Evolutionary conservation across 1,284 basidiomycete species (phyloP), one percentile per base, ranked within the genome.

Genomic region (Rhodotorula sp.): DNA sequence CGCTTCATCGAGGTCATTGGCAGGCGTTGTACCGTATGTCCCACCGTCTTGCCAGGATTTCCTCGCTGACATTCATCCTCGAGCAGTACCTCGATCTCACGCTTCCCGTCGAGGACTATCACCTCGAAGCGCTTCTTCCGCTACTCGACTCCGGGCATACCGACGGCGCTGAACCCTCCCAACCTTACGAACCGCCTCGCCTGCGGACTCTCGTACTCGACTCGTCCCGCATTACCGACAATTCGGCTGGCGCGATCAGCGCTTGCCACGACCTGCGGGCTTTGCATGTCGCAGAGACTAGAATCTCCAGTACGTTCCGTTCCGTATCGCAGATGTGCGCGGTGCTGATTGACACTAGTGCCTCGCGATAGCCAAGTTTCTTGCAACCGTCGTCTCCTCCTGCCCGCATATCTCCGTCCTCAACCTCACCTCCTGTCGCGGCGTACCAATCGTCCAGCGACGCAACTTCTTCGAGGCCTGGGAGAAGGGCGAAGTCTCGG

Each of bases 371-470:
- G 75, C 70, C 15, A 40, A 30, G 3, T 69, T 69, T 44, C 63
- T 76, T 26, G 40, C 59, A 6, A 50, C 57, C 2, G 54, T 76
- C 22, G 61, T 76, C 28, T 22, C 30, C 8, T 11, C 59, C 10
- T 75, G 72, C 37, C 74, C 72, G 0, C n/a, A 59, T 18, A 54
- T 76, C 15, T 47, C 50, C 5, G 57, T 56, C 24, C 62, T 76
- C 53, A 75, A 76, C 54, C 54, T 76, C 13, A 76, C 74, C 3
- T 68, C 65, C 4, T 75, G 72, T 46, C 57, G 75, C 1, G 75
- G 75, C 11, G 47, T 76, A 0, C 72, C 75, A 0, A 69, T 76
- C 16, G 48, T 59, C 8, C 75, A 76, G 31, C 58, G 75, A 4
- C 44, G 72, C 16, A 69, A 26, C 18, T 70, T 72, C 46, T 76